These are phyloP conservation scores for Paxillus involutus DNA, from an alignment of 768 basidiomycete species.

Conservation along the genomic window DNA sequence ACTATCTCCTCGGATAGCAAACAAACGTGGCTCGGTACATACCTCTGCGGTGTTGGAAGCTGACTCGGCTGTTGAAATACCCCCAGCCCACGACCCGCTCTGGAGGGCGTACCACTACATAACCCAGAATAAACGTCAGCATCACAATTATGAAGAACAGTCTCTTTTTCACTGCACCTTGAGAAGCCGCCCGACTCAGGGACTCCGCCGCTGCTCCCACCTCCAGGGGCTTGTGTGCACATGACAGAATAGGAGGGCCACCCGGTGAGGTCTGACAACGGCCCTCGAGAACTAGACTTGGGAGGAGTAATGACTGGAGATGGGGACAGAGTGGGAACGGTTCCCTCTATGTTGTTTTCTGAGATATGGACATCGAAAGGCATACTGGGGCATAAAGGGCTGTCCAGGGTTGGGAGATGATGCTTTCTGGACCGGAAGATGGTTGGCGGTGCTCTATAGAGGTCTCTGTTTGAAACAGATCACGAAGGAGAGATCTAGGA, in stretches of 20 bases:
- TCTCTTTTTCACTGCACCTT: conserved; percentile 12
- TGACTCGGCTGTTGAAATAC: conserved; percentile 19
- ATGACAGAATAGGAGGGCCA: conserved; percentile 17
- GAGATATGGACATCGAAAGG: conserved; percentile 4
- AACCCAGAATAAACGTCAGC: not conserved
- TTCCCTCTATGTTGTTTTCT: conserved; percentile 2
- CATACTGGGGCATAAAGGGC: conserved; percentile 3
- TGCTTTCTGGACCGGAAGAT: not conserved
- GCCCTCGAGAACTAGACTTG: conserved; percentile 5
- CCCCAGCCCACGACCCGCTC: not conserved
- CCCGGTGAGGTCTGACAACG: conserved; percentile 13
- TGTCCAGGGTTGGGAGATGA: not conserved
- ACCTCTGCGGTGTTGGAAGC: conserved; percentile 34
- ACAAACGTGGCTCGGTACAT: not conserved
- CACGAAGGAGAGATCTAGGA: not conserved
- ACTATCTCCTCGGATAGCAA: not conserved
- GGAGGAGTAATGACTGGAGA: conserved; percentile 11
- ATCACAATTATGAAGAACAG: not conserved
- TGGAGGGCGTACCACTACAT: conserved; percentile 10
- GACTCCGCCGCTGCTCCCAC: conserved; percentile 2
- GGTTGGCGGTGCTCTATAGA: not conserved
- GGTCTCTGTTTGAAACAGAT: not conserved
- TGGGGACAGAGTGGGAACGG: conserved; percentile 2
- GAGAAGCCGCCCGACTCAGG: conserved; percentile 6
- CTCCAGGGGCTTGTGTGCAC: conserved; percentile 13